Percentiles rank a stretch among this genome's conserved stretches.
Conservation (phyloP, 768 basidiomycete species). For the Leccinum broughii region DNA sequence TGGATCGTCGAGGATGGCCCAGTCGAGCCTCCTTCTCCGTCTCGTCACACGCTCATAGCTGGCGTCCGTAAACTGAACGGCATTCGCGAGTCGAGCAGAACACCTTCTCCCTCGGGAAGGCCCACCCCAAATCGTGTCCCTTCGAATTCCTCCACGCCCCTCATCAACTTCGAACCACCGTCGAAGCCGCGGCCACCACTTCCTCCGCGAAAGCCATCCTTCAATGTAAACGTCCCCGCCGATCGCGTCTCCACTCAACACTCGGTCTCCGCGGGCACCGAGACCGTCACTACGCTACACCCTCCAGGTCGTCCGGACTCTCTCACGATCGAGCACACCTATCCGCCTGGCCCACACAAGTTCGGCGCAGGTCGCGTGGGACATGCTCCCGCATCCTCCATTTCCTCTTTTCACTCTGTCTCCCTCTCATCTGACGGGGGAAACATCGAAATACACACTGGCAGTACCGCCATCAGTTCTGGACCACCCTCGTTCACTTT, state of each 20-base stretch:
- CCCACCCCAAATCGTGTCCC: slow-evolving; percentile 1
- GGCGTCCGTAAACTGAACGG: slow-evolving; percentile 18
- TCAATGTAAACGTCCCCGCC: slow-evolving; percentile 36
- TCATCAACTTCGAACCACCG: slow-evolving; percentile 59
- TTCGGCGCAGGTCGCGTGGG: slow-evolving; percentile 37
- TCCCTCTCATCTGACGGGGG: slow-evolving; percentile 70
- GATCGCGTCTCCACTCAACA: slow-evolving; percentile 39
- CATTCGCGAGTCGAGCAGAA: slow-evolving; percentile 24
- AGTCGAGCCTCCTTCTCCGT: slow-evolving; percentile 20
- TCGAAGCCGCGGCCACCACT: slow-evolving; percentile 55
- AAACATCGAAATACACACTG: slow-evolving; percentile 20
- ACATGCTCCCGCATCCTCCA: slow-evolving; percentile 66
- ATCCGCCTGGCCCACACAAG: slow-evolving; percentile 44
- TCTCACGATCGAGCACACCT: slow-evolving; percentile 58
- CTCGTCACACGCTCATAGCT: slow-evolving; percentile 11
- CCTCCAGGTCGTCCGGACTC: slow-evolving; percentile 45
- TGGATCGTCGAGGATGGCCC: slow-evolving; percentile 71
- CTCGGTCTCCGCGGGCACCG: slow-evolving; percentile 18
- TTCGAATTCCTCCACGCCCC: slow-evolving; percentile 36
- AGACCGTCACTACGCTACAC: slow-evolving; percentile 19
- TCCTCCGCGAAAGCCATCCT: slow-evolving; percentile 66
- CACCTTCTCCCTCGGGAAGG: slow-evolving; percentile 22
- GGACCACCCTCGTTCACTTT: slow-evolving; percentile 48
- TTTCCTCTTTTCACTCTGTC: slow-evolving; percentile 83
- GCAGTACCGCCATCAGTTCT: slow-evolving; percentile 16